Conservation (phyloP, 2,329 filamentous ascomycete genomes). For the Shiraia sp. region DNA sequence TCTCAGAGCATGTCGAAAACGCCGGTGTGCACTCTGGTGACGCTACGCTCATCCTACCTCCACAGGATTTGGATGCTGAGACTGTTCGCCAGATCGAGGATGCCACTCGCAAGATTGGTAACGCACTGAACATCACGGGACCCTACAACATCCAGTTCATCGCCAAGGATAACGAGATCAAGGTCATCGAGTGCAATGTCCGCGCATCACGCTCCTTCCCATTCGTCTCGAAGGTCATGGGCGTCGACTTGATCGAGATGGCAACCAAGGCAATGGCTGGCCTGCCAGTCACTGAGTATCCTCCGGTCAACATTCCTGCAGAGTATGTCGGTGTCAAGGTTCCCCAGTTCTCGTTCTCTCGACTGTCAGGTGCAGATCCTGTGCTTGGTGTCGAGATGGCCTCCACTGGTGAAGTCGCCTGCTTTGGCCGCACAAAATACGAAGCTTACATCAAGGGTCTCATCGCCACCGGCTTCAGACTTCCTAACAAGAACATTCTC, state of each 20-base stretch:
- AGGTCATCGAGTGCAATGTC: conserved; percentile 98
- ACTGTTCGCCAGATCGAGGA: conserved; percentile 89
- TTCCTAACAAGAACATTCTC: conserved; percentile 93
- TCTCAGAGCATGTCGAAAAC: conserved; percentile 95
- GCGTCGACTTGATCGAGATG: conserved; percentile 94
- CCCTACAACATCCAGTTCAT: conserved; percentile 99
- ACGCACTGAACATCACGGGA: conserved; percentile 95
- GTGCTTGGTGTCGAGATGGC: conserved; percentile 99
- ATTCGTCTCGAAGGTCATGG: conserved; percentile 96
- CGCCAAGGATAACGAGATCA: conserved; percentile 84
- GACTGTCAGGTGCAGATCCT: conserved; percentile 93
- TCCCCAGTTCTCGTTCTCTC: conserved; percentile 98
- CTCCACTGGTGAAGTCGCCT: conserved; percentile 96
- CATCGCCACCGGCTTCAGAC: conserved; percentile 92
- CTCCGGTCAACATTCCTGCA: conserved; percentile 83
- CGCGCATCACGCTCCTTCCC: conserved; percentile 97
- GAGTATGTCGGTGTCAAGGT: conserved; percentile 97
- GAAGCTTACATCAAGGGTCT: conserved; percentile 97
- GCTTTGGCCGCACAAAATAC: conserved; percentile 95
- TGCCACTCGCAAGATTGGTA: conserved; percentile 93
- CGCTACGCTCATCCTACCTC: conserved; percentile 90
- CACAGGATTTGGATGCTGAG: conserved; percentile 78
- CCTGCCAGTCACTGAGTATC: conserved; percentile 83
- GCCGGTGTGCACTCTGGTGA: conserved; percentile 98
- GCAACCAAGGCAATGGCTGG: conserved; percentile 91